These are phyloP conservation scores for Boletus coccyginus DNA, from an alignment of 768 basidiomycete species.

Conservation along the genomic window DNA sequence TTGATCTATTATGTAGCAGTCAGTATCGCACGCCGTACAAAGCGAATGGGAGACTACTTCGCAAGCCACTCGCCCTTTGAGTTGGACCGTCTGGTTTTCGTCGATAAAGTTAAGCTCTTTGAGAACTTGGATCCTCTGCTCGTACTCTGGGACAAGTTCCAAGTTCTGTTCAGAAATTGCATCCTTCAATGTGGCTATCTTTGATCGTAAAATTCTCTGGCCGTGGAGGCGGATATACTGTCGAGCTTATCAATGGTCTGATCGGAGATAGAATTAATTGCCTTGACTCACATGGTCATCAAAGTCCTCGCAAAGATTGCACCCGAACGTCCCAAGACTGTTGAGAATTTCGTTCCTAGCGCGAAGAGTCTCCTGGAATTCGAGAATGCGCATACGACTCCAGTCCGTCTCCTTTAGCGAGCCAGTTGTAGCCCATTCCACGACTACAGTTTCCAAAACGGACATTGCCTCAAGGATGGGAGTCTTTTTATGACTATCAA, in stretches of 20 bases:
- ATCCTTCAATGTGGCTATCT: constrained; percentile 74
- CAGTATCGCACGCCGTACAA: not conserved
- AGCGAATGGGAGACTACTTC: constrained; percentile 54
- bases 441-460: constrained; percentile 46
- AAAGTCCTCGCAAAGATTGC: constrained; percentile 65
- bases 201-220: constrained; percentile 68
- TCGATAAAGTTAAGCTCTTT: constrained; percentile 92
- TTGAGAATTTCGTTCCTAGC: constrained; percentile 49
- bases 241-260: constrained; percentile 7
- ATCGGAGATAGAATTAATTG: not conserved
- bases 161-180: constrained; percentile 95
- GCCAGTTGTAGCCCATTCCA: constrained; percentile 52
- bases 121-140: constrained; percentile 88
- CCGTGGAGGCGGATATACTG: constrained; percentile 80
- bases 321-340: constrained; percentile 43
- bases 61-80: constrained; percentile 98
- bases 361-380: constrained; percentile 84
- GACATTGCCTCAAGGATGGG: constrained; percentile 56
- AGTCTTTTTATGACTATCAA: constrained; percentile 62
- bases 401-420: constrained; percentile 79
- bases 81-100: constrained; percentile 89
- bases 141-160: constrained; percentile 95
- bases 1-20: constrained; percentile 68
- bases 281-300: constrained; percentile 62
- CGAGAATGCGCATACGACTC: constrained; percentile 76